Evolutionary conservation across 805 yeast genomes (phyloP).

Genomic region (Yamadazyma scolyti): DNA sequence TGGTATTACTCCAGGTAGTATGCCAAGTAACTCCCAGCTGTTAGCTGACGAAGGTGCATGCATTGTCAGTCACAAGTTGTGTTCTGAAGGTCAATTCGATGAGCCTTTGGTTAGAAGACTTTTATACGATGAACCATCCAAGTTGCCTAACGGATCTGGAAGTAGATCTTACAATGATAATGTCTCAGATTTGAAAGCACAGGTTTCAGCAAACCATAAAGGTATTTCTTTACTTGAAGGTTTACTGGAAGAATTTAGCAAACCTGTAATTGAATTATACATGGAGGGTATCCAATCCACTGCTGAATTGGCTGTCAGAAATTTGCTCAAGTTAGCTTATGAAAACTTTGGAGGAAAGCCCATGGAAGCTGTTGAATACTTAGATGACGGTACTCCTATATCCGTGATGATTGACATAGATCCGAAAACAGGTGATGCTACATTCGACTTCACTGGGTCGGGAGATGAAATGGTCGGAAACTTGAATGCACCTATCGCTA

Average conservation of each 20-base stretch:
- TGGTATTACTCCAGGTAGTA: slow-evolving; percentile 85
- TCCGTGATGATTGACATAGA: slow-evolving; percentile 48
- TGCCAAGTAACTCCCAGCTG: slow-evolving; percentile 88
- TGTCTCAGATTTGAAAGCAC: slow-evolving; percentile 54
- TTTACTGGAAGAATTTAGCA: slow-evolving; percentile 61
- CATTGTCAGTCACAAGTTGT: slow-evolving; percentile 73
- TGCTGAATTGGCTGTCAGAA: slow-evolving; percentile 32
- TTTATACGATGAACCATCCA: slow-evolving; percentile 70
- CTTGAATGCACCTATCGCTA: slow-evolving; percentile 89
- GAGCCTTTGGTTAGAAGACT: slow-evolving; percentile 62
- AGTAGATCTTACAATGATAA: slow-evolving; percentile 82
- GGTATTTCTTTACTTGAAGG: slow-evolving; percentile 66
- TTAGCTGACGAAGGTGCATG: slow-evolving; percentile 91
- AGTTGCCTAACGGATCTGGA: slow-evolving; percentile 84
- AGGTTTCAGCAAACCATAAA: slow-evolving; percentile 80
- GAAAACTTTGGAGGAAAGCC: slow-evolving; percentile 36
- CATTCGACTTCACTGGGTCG: slow-evolving; percentile 82
- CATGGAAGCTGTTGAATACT: slow-evolving; percentile 55
- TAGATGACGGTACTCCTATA: slow-evolving; percentile 82
- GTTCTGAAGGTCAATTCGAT: slow-evolving; percentile 65
- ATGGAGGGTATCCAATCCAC: slow-evolving; percentile 35
- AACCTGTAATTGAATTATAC: slow-evolving; percentile 32
- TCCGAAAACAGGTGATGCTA: slow-evolving; percentile 52
- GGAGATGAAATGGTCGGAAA: slow-evolving; percentile 87
- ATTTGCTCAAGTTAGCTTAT: slow-evolving; percentile 26